Conservation (phyloP, 495 filamentous ascomycete species). For the Daldinia decipiens region DNA sequence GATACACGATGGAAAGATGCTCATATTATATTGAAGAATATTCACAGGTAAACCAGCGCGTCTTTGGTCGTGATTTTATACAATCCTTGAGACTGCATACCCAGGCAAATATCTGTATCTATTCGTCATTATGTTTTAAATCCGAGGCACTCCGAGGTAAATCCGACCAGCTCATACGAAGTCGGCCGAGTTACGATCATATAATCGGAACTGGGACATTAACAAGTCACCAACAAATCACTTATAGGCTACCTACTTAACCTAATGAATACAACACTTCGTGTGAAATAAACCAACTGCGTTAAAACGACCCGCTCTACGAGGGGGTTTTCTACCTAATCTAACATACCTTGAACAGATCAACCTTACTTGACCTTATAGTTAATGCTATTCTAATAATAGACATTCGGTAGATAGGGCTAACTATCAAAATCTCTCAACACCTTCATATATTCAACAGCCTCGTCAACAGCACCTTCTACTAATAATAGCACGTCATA, state of each 20-base stretch:
- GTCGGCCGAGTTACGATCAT: not conserved
- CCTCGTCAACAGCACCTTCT: slow-evolving; percentile 5
- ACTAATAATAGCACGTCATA: slow-evolving; percentile 12
- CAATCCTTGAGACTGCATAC: not conserved
- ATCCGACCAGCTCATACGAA: slow-evolving; percentile 8
- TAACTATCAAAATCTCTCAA: not conserved
- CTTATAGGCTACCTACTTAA: too few relatives aligned
- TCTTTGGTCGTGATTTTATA: slow-evolving; percentile 1
- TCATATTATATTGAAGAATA: not conserved
- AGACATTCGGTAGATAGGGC: not conserved
- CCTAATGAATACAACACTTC: too few relatives aligned
- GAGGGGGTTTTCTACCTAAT: not conserved
- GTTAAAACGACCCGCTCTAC: not conserved
- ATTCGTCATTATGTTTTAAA: slow-evolving; percentile 8
- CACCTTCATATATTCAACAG: slow-evolving; percentile 4
- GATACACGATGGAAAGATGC: slow-evolving; percentile 12
- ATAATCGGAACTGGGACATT: too few relatives aligned
- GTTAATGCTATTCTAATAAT: not conserved
- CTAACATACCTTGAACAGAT: not conserved
- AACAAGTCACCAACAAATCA: too few relatives aligned
- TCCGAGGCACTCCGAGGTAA: slow-evolving; percentile 28
- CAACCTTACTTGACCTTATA: not conserved
- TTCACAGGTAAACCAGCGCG: not conserved
- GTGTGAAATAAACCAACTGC: not conserved
- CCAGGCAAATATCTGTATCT: not conserved